Percentiles rank a stretch among this genome's conserved stretches.
Conservation (phyloP, 23 red algal genomes). For the Gracilaria gracilis region DNA sequence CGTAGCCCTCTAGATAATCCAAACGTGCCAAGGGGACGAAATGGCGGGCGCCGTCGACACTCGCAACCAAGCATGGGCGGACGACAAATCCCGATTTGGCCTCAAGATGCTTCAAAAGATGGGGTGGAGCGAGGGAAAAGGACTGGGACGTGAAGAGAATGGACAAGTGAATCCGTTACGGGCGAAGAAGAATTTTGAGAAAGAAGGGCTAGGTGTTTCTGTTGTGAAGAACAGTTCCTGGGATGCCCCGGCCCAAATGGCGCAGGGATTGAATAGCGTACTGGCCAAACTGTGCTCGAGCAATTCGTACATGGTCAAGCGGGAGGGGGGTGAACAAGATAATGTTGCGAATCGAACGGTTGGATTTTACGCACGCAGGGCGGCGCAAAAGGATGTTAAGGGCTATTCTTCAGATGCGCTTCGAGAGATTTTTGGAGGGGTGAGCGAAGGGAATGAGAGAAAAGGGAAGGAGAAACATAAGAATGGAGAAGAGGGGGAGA, state of each 20-base stretch:
- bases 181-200: constrained; percentile 60
- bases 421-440: constrained; percentile 74
- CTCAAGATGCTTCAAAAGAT: constrained; percentile 77
- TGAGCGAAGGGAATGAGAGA: not conserved
- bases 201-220: constrained; percentile 41
- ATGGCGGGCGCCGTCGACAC: constrained; percentile 39
- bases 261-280: constrained; percentile 63
- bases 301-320: not conserved
- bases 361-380: constrained; percentile 59
- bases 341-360: not conserved
- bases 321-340: not conserved
- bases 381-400: constrained; percentile 66
- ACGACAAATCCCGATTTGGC: constrained; percentile 62
- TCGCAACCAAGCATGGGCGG: constrained; percentile 64
- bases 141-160: constrained; percentile 70
- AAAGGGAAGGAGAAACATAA: not conserved
- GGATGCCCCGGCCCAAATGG: constrained; percentile 46
- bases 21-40: not conserved
- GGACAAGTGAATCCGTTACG: constrained; percentile 48
- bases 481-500: too few relatives aligned
- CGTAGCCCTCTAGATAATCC: too few relatives aligned
- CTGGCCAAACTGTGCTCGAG: constrained; percentile 30
- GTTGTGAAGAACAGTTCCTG: constrained; percentile 28
- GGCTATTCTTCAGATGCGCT: constrained; percentile 57
- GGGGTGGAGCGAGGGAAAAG: constrained; percentile 89